Conservation (phyloP, 352 stramenopile species). For the Pythium folliculosum region DNA sequence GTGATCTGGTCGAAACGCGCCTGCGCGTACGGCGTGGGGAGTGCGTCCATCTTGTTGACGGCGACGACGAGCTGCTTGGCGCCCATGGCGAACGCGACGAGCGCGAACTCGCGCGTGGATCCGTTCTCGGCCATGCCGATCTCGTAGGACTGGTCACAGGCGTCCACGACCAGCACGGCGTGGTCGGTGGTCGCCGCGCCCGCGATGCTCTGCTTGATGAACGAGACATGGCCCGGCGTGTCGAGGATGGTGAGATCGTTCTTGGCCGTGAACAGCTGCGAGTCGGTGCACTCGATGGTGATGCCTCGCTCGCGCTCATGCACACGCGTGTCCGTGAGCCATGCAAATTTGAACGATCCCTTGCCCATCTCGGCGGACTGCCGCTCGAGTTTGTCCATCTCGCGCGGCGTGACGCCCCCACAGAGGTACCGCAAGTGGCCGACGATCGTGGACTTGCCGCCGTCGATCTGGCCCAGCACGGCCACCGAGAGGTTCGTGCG, state of each 20-base stretch:
- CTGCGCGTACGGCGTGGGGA: constrained; percentile 92
- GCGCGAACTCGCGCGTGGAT: constrained; percentile 95
- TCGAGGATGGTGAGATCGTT: constrained; percentile 45
- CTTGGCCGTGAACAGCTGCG: background rate
- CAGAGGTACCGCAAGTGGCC: constrained; percentile 99
- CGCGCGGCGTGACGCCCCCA: constrained; percentile 95
- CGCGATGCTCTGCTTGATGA: constrained; percentile 99
- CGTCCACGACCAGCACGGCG: constrained; percentile 94
- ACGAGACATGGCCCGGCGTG: constrained; percentile 95
- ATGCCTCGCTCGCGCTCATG: constrained; percentile 96
- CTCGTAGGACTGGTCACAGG: constrained; percentile 91
- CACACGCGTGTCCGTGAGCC: constrained; percentile 98
- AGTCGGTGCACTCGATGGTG: constrained; percentile 33
- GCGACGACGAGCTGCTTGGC: constrained; percentile 98
- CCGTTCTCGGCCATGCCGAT: constrained; percentile 90
- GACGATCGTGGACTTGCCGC: constrained; percentile 98
- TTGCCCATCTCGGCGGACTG: constrained; percentile 96
- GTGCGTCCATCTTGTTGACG: constrained; percentile 99
- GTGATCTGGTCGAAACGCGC: constrained; percentile 96
- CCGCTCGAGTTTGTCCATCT: constrained; percentile 97
- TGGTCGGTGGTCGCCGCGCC: constrained; percentile 96
- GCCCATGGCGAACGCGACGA: constrained; percentile 96
- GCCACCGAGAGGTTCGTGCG: constrained; percentile 75
- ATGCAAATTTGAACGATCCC: constrained; percentile 98
- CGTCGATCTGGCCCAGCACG: constrained; percentile 95